Conservation (phyloP, 1,139 yeast genomes). For the Suhomyces taliae region DNA sequence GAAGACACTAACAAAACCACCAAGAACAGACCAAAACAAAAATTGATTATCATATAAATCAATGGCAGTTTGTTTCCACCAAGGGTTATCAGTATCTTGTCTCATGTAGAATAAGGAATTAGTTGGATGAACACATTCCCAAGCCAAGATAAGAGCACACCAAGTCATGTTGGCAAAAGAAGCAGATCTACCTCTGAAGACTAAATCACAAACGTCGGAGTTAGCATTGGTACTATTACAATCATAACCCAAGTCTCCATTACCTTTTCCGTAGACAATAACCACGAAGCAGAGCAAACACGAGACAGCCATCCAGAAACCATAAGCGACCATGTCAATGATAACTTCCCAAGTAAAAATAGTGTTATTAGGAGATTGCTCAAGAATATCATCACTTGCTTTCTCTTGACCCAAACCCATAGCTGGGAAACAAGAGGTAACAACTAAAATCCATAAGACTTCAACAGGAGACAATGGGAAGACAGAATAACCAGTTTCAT, state of each 20-base stretch:
- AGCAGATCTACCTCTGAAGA: conserved; percentile 27
- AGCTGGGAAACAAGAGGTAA: conserved; percentile 41
- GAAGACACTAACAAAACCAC: conserved; percentile 26
- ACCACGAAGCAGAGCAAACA: conserved; percentile 32
- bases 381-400: conserved; percentile 32
- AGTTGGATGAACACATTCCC: conserved; percentile 29
- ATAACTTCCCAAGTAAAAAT: conserved; percentile 36
- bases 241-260: conserved; percentile 31
- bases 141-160: conserved; percentile 31
- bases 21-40: conserved; percentile 27
- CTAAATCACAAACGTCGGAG: conserved; percentile 20
- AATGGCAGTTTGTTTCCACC: conserved; percentile 27
- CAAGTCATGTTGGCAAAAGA: conserved; percentile 30
- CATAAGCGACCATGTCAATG: conserved; percentile 34
- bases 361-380: conserved; percentile 29
- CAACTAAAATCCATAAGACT: conserved; percentile 39
- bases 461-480: conserved; percentile 40
- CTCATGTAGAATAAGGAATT: conserved; percentile 28
- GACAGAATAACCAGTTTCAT: conserved; percentile 31
- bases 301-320: conserved; percentile 38
- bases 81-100: conserved; percentile 25
- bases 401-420: conserved; percentile 41
- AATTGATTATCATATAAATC: conserved; percentile 28
- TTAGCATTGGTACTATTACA: conserved; percentile 23
- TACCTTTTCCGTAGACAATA: conserved; percentile 32